Percentiles rank a stretch among this genome's conserved stretches.
phyloP scores from a whole-genome alignment of 192 early-diverging fungal species.

The Gryganskiella cystojenkinii region DNA sequence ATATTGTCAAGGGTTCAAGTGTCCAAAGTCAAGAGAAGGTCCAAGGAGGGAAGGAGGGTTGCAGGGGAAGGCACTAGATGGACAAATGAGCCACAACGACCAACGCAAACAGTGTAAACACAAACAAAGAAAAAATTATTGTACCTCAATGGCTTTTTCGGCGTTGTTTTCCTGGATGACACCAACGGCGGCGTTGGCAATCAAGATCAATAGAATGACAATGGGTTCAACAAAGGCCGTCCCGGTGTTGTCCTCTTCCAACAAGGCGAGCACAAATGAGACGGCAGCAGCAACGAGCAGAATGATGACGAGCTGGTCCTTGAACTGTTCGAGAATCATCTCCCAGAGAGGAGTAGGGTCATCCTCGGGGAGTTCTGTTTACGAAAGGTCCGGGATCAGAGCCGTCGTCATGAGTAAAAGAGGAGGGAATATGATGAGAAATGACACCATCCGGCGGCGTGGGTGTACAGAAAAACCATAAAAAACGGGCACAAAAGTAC shows the following conservation, averaged over 20 bases:
- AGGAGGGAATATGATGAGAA: neutral
- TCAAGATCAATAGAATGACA: conserved; percentile 97
- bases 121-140: neutral
- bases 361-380: conserved; percentile 87
- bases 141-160: conserved; percentile 95
- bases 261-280: conserved; percentile 91
- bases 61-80: neutral
- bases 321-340: conserved; percentile 96
- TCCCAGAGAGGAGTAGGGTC: conserved; percentile 91
- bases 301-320: conserved; percentile 98
- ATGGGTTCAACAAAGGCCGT: conserved; percentile 98
- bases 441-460: no score
- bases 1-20: no score
- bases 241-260: conserved; percentile 80
- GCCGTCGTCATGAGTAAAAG: neutral
- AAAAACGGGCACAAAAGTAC: conserved; percentile 74
- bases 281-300: conserved; percentile 90
- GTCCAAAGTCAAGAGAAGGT: no score
- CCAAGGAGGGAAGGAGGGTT: neutral
- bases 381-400: neutral
- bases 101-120: conserved; percentile 1
- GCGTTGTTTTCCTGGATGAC: conserved; percentile 97
- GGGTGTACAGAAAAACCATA: neutral
- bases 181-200: conserved; percentile 98
- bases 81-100: neutral